phyloP scores from a whole-genome alignment of 1,284 basidiomycete genomes.

The Thecaphora frezii region DNA sequence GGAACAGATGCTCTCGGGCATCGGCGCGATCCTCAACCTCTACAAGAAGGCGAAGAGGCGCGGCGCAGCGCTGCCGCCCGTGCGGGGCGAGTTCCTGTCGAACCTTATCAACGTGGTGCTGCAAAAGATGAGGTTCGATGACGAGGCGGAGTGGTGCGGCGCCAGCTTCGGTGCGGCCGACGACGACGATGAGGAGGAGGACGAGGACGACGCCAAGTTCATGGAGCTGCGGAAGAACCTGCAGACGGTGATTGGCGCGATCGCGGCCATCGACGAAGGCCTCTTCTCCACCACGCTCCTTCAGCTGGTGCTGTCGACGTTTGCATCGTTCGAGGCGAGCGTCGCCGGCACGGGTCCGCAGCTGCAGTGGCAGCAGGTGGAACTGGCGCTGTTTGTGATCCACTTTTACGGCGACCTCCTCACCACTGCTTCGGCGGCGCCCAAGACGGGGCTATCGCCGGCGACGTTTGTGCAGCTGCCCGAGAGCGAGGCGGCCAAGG shows the following conservation, averaged over 20 bases:
- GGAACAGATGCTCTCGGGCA: constrained; percentile 48
- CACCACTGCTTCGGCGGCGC: constrained; percentile 40
- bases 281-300: constrained; percentile 75
- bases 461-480: constrained; percentile 52
- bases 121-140: constrained; percentile 69
- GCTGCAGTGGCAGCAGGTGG: constrained; percentile 89
- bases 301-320: constrained; percentile 72
- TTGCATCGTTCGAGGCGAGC: constrained; percentile 68
- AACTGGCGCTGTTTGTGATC: constrained; percentile 86
- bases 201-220: constrained; percentile 84
- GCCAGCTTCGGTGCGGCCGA: constrained; percentile 66
- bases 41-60: constrained; percentile 54
- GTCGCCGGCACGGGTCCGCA: constrained; percentile 61
- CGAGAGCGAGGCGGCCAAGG: constrained; percentile 33
- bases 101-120: constrained; percentile 79
- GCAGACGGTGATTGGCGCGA: constrained; percentile 77
- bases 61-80: constrained; percentile 24
- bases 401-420: constrained; percentile 83
- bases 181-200: constrained; percentile 66
- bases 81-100: constrained; percentile 67
- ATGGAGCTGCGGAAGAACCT: constrained; percentile 83
- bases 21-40: constrained; percentile 44
- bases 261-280: constrained; percentile 76
- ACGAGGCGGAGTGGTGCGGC: constrained; percentile 79
- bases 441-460: constrained; percentile 52